These are phyloP conservation scores for Scheffersomyces illinoinensis DNA, from an alignment of 1,139 yeast species.

Conservation along the genomic window DNA sequence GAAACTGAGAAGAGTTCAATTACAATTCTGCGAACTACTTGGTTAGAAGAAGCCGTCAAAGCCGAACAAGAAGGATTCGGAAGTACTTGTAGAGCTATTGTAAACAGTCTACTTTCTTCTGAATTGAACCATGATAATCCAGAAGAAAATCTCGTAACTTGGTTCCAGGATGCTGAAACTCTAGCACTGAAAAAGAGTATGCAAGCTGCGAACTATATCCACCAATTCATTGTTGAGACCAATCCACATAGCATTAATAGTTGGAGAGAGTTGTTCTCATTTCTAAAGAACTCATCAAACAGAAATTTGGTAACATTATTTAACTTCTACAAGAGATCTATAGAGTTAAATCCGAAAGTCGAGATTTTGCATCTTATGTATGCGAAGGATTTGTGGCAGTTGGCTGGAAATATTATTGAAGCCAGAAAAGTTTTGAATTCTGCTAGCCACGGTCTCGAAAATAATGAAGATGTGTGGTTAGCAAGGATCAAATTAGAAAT, in stretches of 20 bases:
- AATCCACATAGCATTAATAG: conserved; percentile 49
- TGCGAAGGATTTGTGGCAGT: conserved; percentile 67
- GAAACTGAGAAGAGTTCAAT: conserved; percentile 20
- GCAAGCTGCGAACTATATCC: conserved; percentile 48
- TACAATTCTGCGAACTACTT: conserved; percentile 30
- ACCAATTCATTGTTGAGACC: conserved; percentile 44
- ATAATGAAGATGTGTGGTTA: conserved; percentile 62
- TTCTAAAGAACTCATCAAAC: conserved; percentile 40
- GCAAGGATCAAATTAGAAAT: conserved; percentile 69
- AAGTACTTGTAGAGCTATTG: conserved; percentile 41
- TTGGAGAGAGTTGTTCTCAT: conserved; percentile 57
- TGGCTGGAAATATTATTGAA: conserved; percentile 43
- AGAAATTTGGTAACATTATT: conserved; percentile 33
- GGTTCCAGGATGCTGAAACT: conserved; percentile 45
- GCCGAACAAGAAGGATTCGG: conserved; percentile 39
- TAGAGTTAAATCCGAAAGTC: conserved; percentile 45
- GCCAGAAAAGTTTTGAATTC: conserved; percentile 56
- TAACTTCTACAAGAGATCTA: conserved; percentile 53
- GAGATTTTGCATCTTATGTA: conserved; percentile 64
- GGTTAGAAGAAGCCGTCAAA: conserved; percentile 44
- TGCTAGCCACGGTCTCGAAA: conserved; percentile 43
- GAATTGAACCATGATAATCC: conserved; percentile 11
- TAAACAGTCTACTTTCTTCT: conserved; percentile 20
- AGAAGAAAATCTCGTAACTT: conserved; percentile 10
- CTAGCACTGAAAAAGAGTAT: conserved; percentile 24